Evolutionary conservation across 2,329 filamentous ascomycete genomes (phyloP).

Genomic region (Penicillium sp.): DNA sequence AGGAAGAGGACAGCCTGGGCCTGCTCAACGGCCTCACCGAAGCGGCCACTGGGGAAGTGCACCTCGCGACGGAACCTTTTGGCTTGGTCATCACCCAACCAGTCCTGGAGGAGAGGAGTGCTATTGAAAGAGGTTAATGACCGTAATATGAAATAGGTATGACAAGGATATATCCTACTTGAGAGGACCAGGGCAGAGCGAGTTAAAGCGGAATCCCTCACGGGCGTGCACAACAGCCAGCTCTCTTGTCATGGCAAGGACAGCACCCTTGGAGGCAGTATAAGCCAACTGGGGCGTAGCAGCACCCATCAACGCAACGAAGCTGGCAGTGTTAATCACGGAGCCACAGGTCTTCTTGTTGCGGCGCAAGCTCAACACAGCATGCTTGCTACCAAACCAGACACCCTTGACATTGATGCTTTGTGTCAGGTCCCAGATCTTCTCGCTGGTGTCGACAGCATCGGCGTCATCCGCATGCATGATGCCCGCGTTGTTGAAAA

Average conservation of each 20-base stretch:
- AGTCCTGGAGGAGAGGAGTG: slow-evolving; percentile 88
- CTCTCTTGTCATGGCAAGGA: slow-evolving; percentile 85
- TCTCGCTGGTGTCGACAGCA: slow-evolving; percentile 80
- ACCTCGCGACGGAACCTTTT: slow-evolving; percentile 83
- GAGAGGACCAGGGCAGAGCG: slow-evolving; percentile 83
- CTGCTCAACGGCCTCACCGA: slow-evolving; percentile 92
- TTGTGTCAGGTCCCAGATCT: slow-evolving; percentile 91
- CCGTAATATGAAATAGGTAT: background rate
- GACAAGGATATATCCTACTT: slow-evolving; percentile 53
- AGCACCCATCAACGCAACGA: slow-evolving; percentile 82
- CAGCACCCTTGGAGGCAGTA: slow-evolving; percentile 90
- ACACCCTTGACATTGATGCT: slow-evolving; percentile 97
- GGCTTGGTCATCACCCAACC: slow-evolving; percentile 80
- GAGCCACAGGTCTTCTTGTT: slow-evolving; percentile 76
- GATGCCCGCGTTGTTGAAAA: slow-evolving; percentile 98
- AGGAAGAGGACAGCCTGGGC: slow-evolving; percentile 72
- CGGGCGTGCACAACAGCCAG: slow-evolving; percentile 88
- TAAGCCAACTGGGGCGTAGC: slow-evolving; percentile 90
- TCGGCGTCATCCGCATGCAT: slow-evolving; percentile 85
- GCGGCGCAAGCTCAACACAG: slow-evolving; percentile 75
- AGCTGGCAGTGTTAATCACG: slow-evolving; percentile 89
- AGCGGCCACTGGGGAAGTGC: slow-evolving; percentile 84
- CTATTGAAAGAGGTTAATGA: slow-evolving; percentile 30
- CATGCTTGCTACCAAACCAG: slow-evolving; percentile 95
- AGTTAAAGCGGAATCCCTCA: slow-evolving; percentile 88